These are phyloP conservation scores for Zymoseptoria brevis DNA, from an alignment of 2,329 filamentous ascomycete genomes.

Conservation along the genomic window DNA sequence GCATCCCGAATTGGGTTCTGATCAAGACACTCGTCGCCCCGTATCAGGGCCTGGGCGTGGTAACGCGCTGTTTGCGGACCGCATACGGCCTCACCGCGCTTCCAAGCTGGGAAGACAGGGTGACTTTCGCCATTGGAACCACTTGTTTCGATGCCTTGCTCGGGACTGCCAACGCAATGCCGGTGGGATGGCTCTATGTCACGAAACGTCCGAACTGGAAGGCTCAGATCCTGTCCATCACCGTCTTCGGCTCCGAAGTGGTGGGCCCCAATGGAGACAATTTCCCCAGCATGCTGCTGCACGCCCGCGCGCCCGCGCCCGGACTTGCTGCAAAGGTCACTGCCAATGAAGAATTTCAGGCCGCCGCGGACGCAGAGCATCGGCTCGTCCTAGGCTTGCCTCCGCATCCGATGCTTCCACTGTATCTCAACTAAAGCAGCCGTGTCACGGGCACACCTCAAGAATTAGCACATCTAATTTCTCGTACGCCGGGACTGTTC, in stretches of 20 bases:
- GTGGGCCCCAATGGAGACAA: constrained; percentile 19
- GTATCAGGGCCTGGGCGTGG: background rate
- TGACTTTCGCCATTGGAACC: constrained; percentile 3
- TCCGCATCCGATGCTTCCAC: background rate
- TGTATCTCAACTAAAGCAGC: too few relatives aligned
- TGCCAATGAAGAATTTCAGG: background rate
- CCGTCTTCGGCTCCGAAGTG: constrained; percentile 20
- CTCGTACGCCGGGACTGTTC: too few relatives aligned
- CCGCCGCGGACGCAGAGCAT: background rate
- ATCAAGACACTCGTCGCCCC: background rate
- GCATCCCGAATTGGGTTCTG: background rate
- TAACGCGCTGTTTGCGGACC: background rate
- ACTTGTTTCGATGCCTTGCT: constrained; percentile 1
- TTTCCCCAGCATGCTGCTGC: background rate
- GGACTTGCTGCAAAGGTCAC: background rate
- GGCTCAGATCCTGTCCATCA: background rate
- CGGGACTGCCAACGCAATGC: background rate
- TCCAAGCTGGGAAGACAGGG: background rate
- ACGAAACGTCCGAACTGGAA: background rate
- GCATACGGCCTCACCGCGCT: background rate
- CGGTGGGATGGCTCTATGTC: background rate
- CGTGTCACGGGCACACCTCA: too few relatives aligned
- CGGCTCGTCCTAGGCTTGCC: background rate
- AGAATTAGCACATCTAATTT: too few relatives aligned
- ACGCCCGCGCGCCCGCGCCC: too few relatives aligned